Conservation (phyloP, 768 basidiomycete genomes). For the Rhodosporidiobolus odoratus region DNA sequence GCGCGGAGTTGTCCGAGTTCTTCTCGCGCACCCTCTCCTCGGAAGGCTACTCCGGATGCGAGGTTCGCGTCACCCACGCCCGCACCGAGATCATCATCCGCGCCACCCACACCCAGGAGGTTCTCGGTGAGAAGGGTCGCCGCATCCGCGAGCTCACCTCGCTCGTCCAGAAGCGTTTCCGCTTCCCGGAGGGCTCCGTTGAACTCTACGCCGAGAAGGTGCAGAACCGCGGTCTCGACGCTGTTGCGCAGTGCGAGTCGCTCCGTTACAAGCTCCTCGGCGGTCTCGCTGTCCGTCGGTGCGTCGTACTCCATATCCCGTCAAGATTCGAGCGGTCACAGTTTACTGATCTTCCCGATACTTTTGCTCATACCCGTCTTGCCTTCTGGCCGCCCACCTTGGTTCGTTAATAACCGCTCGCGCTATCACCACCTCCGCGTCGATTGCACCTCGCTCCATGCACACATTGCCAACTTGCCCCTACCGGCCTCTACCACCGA, state of each 20-base stretch:
- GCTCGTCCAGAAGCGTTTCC: slow-evolving; percentile 98
- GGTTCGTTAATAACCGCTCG: too few relatives aligned
- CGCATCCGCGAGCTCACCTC: slow-evolving; percentile 97
- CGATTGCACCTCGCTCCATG: not conserved
- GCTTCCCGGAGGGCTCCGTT: slow-evolving; percentile 97
- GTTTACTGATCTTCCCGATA: not conserved
- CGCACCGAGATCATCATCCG: slow-evolving; percentile 99
- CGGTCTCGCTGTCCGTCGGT: slow-evolving; percentile 98
- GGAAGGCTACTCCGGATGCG: slow-evolving; percentile 99
- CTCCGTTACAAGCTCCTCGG: slow-evolving; percentile 98
- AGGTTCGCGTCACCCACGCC: slow-evolving; percentile 98
- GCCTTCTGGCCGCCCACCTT: too few relatives aligned
- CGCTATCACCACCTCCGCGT: too few relatives aligned
- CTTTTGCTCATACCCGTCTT: not conserved
- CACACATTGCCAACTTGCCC: not conserved
- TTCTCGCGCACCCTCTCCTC: slow-evolving; percentile 96
- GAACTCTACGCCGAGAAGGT: slow-evolving; percentile 99
- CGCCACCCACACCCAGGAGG: slow-evolving; percentile 91
- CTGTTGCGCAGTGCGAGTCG: slow-evolving; percentile 96
- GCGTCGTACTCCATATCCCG: slow-evolving; percentile 45
- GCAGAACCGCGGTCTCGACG: slow-evolving; percentile 93
- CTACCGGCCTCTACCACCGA: too few relatives aligned
- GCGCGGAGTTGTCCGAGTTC: slow-evolving; percentile 98
- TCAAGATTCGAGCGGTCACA: not conserved
- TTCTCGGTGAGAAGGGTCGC: slow-evolving; percentile 97